phyloP scores from a whole-genome alignment of 2,329 filamentous ascomycete species.

The Penicillium sp. region DNA sequence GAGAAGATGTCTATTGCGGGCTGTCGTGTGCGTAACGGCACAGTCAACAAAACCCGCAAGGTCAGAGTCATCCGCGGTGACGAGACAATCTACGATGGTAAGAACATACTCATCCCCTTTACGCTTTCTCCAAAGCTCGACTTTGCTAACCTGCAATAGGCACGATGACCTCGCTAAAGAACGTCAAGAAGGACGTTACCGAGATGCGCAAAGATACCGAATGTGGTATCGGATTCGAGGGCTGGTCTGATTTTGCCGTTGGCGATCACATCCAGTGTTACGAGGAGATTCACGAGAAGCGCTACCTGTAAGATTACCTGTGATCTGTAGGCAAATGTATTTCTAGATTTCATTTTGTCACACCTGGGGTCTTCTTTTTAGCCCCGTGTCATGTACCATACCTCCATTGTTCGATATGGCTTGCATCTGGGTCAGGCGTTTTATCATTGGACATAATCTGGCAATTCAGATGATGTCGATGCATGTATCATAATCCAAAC shows the following conservation, averaged over 20 bases:
- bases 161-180: conserved; percentile 76
- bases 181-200: conserved; percentile 84
- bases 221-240: conserved; percentile 83
- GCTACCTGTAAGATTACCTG: conserved; percentile 44
- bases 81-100: conserved; percentile 78
- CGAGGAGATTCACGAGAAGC: conserved; percentile 73
- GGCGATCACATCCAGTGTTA: conserved; percentile 89
- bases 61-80: conserved; percentile 72
- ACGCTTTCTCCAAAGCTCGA: background rate
- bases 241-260: conserved; percentile 72
- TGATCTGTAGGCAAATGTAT: conserved; percentile 7
- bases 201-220: conserved; percentile 93
- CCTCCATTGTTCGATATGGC: conserved; percentile 4
- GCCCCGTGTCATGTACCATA: conserved; percentile 3
- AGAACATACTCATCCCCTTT: conserved; percentile 37
- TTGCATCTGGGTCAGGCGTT: conserved; percentile 20
- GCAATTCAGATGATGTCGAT: background rate
- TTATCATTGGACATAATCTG: background rate
- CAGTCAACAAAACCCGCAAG: conserved; percentile 61
- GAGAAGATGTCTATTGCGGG: conserved; percentile 76
- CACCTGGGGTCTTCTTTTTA: background rate
- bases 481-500: conserved; percentile 1
- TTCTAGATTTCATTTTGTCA: conserved; percentile 8
- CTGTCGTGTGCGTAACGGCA: conserved; percentile 80
- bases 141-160: conserved; percentile 52